Percentiles rank a stretch among this genome's conserved stretches.
phyloP scores from a whole-genome alignment of 345 rosid genomes.

The Ceriops zippeliana region DNA sequence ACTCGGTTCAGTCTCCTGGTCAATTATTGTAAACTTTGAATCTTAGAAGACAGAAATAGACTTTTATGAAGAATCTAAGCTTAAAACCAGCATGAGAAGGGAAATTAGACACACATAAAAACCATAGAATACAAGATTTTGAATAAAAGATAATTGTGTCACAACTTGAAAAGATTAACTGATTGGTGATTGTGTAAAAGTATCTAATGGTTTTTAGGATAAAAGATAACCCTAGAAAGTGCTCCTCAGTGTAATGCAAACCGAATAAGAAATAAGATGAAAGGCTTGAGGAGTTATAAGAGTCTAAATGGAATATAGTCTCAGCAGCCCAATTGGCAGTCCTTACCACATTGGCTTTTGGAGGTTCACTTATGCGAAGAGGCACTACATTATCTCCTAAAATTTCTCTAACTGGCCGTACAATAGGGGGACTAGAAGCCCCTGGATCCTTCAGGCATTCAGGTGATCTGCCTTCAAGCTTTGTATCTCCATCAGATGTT shows the following conservation, averaged over 20 bases:
- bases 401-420: slow-evolving; percentile 88
- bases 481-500: slow-evolving; percentile 53
- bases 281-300: background rate
- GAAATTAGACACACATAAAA: too few relatives aligned
- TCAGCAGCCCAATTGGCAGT: slow-evolving; percentile 41
- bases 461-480: slow-evolving; percentile 64
- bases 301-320: slow-evolving; percentile 25
- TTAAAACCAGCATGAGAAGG: too few relatives aligned
- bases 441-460: slow-evolving; percentile 59
- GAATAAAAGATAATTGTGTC: too few relatives aligned
- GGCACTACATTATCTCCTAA: slow-evolving; percentile 83
- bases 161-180: too few relatives aligned
- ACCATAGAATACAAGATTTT: too few relatives aligned
- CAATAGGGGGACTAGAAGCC: slow-evolving; percentile 71
- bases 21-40: too few relatives aligned
- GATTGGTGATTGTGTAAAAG: too few relatives aligned
- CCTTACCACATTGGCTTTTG: slow-evolving; percentile 60
- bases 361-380: slow-evolving; percentile 82
- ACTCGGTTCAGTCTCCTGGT: too few relatives aligned
- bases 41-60: too few relatives aligned
- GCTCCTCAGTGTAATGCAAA: background rate
- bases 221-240: too few relatives aligned
- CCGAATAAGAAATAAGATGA: background rate
- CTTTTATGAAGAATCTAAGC: too few relatives aligned
- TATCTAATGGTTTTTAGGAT: too few relatives aligned